Evolutionary conservation across 2,329 filamentous ascomycete species (phyloP).

Genomic region (Periconia sp.): DNA sequence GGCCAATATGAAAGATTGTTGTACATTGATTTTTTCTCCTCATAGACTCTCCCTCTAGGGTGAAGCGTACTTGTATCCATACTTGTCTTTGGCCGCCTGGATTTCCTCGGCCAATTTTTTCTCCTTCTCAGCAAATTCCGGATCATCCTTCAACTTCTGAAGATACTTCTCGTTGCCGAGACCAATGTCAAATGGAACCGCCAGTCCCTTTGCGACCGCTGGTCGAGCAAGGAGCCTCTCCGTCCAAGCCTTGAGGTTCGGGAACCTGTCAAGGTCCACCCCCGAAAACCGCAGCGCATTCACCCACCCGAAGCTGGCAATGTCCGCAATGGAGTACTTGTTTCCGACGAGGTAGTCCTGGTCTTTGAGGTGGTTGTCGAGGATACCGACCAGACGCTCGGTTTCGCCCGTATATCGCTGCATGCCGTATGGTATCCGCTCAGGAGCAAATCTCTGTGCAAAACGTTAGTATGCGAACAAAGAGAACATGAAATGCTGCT

Average conservation of each 20-base stretch:
- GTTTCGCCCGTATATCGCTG: constrained; percentile 52
- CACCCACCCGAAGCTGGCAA: constrained; percentile 50
- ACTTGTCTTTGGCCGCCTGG: constrained; percentile 49
- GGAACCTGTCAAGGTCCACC: constrained; percentile 45
- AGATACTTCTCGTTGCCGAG: constrained; percentile 48
- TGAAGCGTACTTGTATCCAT: constrained; percentile 49
- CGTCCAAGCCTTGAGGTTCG: constrained; percentile 50
- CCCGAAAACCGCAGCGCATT: constrained; percentile 46
- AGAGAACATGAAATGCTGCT: neutral
- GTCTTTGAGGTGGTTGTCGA: constrained; percentile 46
- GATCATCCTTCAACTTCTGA: constrained; percentile 49
- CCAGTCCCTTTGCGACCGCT: constrained; percentile 45
- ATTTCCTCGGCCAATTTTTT: constrained; percentile 40
- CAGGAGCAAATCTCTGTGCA: constrained; percentile 42
- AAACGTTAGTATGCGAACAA: constrained; percentile 9
- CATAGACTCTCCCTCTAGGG: constrained; percentile 15
- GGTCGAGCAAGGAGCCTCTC: constrained; percentile 45
- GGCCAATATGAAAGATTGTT: neutral
- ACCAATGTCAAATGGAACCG: constrained; percentile 38
- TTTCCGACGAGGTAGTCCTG: constrained; percentile 49
- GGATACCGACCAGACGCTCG: constrained; percentile 49
- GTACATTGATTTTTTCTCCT: neutral
- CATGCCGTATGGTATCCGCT: constrained; percentile 48
- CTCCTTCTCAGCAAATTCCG: constrained; percentile 52
- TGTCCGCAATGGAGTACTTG: constrained; percentile 51